Evolutionary conservation across 2,329 filamentous ascomycete genomes (phyloP).

Genomic region (Alternaria viburni): DNA sequence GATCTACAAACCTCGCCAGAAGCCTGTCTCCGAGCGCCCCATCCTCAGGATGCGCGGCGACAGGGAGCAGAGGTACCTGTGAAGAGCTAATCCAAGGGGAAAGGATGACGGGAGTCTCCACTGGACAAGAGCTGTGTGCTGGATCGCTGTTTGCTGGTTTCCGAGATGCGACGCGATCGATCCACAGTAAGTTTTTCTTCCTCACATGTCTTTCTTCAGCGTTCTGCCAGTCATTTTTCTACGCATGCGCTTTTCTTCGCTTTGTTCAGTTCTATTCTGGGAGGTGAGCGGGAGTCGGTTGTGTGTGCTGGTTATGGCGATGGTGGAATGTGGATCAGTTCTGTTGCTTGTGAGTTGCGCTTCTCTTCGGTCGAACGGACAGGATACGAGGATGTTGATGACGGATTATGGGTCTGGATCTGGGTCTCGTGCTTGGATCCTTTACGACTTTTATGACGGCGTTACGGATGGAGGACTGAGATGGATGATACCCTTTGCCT

Average conservation of each 20-base stretch:
- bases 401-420: not conserved
- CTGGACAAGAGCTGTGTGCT: not conserved
- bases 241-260: not conserved
- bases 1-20: too few species aligned
- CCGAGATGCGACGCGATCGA: not conserved
- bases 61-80: not conserved
- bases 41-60: not conserved
- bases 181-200: not conserved
- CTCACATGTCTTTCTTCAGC: not conserved
- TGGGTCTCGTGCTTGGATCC: not conserved
- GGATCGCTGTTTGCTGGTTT: not conserved
- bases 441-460: not conserved
- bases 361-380: not conserved
- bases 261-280: not conserved
- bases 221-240: not conserved
- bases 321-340: not conserved
- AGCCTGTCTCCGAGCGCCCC: not conserved
- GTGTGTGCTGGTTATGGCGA: not conserved
- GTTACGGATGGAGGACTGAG: not conserved
- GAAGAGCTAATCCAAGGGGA: not conserved
- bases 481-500: not conserved
- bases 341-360: not conserved
- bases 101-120: not conserved
- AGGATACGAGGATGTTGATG: conserved; percentile 1
- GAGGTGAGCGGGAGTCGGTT: not conserved